Base-by-base conservation (phyloP, 2,329 filamentous ascomycete species). In the Stachybotrys chlorohalonatus region DNA sequence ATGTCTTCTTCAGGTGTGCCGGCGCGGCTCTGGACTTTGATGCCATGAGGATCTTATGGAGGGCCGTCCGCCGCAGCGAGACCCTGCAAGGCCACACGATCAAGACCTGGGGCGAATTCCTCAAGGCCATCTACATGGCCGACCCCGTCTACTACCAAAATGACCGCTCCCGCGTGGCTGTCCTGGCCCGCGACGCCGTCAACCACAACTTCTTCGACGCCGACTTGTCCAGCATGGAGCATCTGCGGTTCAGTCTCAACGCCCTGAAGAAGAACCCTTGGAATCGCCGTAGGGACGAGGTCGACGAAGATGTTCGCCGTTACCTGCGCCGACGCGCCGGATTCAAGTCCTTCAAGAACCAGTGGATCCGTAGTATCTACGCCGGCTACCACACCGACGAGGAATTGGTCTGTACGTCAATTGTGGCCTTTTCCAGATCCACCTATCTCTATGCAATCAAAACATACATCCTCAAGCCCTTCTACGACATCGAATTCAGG, bases 121-220 rank as follows among this genome's bases (percentile, higher is more conserved):
- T 79, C 57, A 73, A 72, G 56, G 72, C 76, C 5, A 72, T 76
- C 1, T 81, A 75, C 60, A 60, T 78, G 50, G 71, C 72, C 0
- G 71, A 78, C 17, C 69, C 73, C 1, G 52, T 74, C 0, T 81
- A 80, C 62, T 71, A 73, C 32, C 73, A 78, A 51, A 73, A 73
- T 45, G 73, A 79, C 55, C 70, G 73, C 50, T 57, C 65, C 1
- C 65, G 70, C 3, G 66, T 75, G 31, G 69, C 72, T 17, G 61
- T 76, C 42, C 63, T 64, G 3, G 69, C 76, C 3, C 70, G 76
- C 30, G 66, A 75, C 51, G 56, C 73, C 13, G 68, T 71, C 56
- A 61, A 60, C n/a, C 56, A 48, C 11, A 42, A 49, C 6, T 53
- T 54, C 11, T 24, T 62, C 7, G 52, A 56, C 5, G 52, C 54